Evolutionary conservation across 2,329 filamentous ascomycete genomes (phyloP).

Genomic region (Penicillium occitanis): DNA sequence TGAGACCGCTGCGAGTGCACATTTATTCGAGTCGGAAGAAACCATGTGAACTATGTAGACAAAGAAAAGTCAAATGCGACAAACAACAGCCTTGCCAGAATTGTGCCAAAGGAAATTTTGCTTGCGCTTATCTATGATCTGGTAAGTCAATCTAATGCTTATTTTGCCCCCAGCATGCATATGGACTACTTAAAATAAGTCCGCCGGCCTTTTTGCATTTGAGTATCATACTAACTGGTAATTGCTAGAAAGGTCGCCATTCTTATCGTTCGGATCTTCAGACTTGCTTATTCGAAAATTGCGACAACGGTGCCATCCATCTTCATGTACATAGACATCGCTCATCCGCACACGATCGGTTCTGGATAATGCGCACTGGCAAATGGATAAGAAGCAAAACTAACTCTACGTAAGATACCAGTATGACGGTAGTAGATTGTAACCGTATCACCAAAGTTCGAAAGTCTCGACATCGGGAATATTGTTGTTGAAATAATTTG

Average conservation of each 20-base stretch:
- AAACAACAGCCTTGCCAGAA: constrained; percentile 18
- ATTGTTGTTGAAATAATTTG: not conserved
- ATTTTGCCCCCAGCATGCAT: not conserved
- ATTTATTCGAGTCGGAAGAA: constrained; percentile 3
- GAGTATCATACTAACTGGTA: not conserved
- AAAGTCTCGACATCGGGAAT: not conserved
- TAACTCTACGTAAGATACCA: no score
- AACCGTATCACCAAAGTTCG: not conserved
- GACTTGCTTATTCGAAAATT: not conserved
- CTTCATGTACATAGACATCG: not conserved
- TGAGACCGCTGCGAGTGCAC: not conserved
- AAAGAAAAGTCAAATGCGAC: constrained; percentile 16
- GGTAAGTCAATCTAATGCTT: not conserved
- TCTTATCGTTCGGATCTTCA: not conserved
- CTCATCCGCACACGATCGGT: not conserved
- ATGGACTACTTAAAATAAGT: not conserved
- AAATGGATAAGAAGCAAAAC: not conserved
- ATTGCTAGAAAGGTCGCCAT: not conserved
- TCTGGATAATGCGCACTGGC: not conserved
- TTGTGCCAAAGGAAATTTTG: constrained; percentile 5
- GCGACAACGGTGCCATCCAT: not conserved
- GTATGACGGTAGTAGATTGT: not conserved
- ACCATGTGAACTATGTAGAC: constrained; percentile 15
- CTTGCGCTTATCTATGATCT: not conserved
- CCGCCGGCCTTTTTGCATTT: not conserved